Base-by-base conservation (phyloP, 208 protist species). In the Wallacemonas collosoma region DNA sequence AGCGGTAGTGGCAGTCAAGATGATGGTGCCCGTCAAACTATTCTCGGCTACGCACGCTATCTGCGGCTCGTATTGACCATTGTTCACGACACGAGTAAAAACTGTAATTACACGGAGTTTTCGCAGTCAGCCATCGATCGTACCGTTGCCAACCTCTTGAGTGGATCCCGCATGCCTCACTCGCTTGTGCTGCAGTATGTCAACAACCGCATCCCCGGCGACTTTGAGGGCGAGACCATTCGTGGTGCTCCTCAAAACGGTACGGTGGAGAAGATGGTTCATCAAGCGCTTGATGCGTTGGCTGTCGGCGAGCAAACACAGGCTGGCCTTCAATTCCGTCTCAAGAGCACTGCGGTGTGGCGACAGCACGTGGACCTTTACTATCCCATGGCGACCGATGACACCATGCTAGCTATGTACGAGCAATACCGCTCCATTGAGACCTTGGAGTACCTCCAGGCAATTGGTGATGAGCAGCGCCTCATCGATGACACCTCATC, bases 21-120 rank as follows among this genome's bases (percentile, higher is more conserved):
- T 39, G 41, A 65, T 6, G 41, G 53, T 41, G 12, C 56, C 3
- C 6, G 17, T 17, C 4, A 48, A 38, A 65, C 60, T 41, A 65
- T 65, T 41, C 15, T 15, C 1, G 84, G 77, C 9, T 80, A 77
- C 44, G 1, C 74, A 4, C 43, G 17, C 12, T 91, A 87, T 43
- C 60, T 93, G 41, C 86, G 90, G 0, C 81, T 90, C 51, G 68
- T 93, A 44, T 60, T 95, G 15, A 95, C 88, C 7, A 70, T 95
- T 41, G 71, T 86, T 40, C 70, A 73, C 47, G 78, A 86, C 53
- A 73, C 73, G 2, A 72, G 73, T 39, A 88, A 83, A 72, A 58
- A 35, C 43, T 65, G 60, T 41, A 65, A 65, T 35, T 36, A 6
- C 2, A 45, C 60, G 3, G 60, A 65, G 60, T 65, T 65, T 65